Evolutionary conservation across 2,329 filamentous ascomycete genomes (phyloP), one percentile per base, ranked within the genome.

Genomic region (Colletotrichum eremochloae): DNA sequence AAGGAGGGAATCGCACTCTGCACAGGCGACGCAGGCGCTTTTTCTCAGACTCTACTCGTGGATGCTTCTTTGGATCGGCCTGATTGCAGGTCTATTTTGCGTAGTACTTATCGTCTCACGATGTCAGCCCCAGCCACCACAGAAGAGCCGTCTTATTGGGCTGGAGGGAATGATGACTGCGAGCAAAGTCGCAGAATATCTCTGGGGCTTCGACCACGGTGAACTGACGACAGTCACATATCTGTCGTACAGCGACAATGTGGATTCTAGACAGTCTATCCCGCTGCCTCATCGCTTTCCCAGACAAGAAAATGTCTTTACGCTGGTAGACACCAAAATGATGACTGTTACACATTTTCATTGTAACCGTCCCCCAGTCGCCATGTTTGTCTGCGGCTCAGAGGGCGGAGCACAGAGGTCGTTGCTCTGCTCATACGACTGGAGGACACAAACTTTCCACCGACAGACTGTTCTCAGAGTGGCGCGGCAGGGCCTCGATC

Each of bases 361-460:
- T 50, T 80, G 81, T 2, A 77, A 75, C 36, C 42, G 38, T 2
- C 77, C 76, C 2, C 85, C 85, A 0, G 77, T 82, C 1, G 82
- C 80, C 44, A 79, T 85, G 64, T 75, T 87, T 11, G 74, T 85
- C n/a, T 82, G 80, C n/a, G 85, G 82, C 9, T 75, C 76, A 1
- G 85, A 86, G 71, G 83, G 82, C 6, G 84, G 84, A 2, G 83
- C 85, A 82, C 83, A 85, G 68, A 79, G 85, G 9, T 82, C 82
- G 3, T 75, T 86, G 6, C 76, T 83, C 20, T 86, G 84, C 73
- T 85, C 82, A 0, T 86, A 86, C 66, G 83, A 86, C 72, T 83
- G 81, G 81, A 80, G 78, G 0, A 81, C 79, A 0, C 75, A 79
- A 3, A 84, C 82, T 0, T 78, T 84, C 68, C 82, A 81, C 55